These are phyloP conservation scores for Pyricularia sp. DNA, from an alignment of 2,329 filamentous ascomycete species.

Conservation along the genomic window DNA sequence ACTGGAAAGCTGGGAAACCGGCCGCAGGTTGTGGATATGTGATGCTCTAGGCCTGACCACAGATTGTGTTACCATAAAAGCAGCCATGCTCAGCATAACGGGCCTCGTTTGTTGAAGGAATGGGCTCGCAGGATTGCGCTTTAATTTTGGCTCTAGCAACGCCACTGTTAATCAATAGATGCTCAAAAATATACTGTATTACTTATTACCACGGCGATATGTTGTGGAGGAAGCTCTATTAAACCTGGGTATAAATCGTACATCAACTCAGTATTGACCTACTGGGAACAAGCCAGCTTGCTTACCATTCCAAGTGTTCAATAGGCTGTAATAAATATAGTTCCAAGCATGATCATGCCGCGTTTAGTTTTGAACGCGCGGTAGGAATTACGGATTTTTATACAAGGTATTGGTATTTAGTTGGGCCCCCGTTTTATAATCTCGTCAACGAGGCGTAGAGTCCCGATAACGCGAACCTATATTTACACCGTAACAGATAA, in stretches of 20 bases:
- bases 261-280: too few relatives aligned
- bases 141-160: not conserved
- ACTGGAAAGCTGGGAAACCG: constrained; percentile 36
- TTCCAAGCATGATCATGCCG: too few relatives aligned
- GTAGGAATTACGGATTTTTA: not conserved
- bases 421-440: not conserved
- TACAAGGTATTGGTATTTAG: too few relatives aligned
- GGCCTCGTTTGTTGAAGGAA: not conserved
- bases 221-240: too few relatives aligned
- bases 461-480: not conserved
- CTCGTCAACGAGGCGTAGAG: not conserved
- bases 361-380: too few relatives aligned
- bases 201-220: not conserved
- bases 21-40: constrained; percentile 26
- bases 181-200: not conserved
- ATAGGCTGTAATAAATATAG: too few relatives aligned
- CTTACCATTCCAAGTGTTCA: too few relatives aligned
- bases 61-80: not conserved
- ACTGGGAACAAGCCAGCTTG: too few relatives aligned
- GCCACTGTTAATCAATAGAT: not conserved
- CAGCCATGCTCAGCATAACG: not conserved
- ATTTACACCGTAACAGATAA: not conserved
- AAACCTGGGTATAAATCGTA: too few relatives aligned
- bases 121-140: not conserved
- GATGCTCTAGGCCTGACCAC: constrained; percentile 2